Base-by-base conservation (phyloP, 2,329 filamentous ascomycete species). In the Colletotrichum filicis region DNA sequence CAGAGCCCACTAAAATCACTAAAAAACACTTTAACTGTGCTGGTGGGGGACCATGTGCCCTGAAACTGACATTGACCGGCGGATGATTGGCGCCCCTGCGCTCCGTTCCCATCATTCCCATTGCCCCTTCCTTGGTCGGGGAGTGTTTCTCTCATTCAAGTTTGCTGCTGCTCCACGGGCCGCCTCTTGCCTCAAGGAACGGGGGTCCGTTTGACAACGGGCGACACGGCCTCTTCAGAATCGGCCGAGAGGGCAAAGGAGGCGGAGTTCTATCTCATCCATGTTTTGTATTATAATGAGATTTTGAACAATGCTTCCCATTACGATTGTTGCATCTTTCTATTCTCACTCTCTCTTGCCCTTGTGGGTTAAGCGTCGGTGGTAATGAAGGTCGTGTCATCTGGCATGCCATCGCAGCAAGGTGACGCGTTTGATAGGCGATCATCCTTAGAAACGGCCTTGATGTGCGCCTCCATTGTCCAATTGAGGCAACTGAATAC, bases 51-150 rank as follows among this genome's bases (percentile, higher is more conserved):
- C 42, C 22, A 35, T 12, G 22, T 49, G 46, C 66, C 55, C 70
- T 70, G 59, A 73, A 73, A 74, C 63, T 74, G 53, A 68, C 63
- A 66, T 22, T 60, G 56, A 28, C 35, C 49, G 35, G 60, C 49
- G 53, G 35, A 11, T 71, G 52, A 68, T 74, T 72, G 68, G 68
- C 30, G 64, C 35, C 28, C 49, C 14, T 32, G 64, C 64, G 32
- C 28, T 59, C 37, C 24, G 14, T 68, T 53, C 22, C 32, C 32
- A 35, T 35, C 5, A 14, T 68, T 53, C 22, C 11, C 32, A 12
- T 35, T 12, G 32, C 32, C 42, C 22, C 26, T 8, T 8, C n/a
- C 14, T 42, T 49, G 22, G 30, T 8, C 22, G 2, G 14, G 16
- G 22, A 14, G 32, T 4, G 37, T 42, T 42, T 30, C 42, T 11